Evolutionary conservation across 2,329 filamentous ascomycete genomes (phyloP).

Genomic region (Alternaria metachromatica): DNA sequence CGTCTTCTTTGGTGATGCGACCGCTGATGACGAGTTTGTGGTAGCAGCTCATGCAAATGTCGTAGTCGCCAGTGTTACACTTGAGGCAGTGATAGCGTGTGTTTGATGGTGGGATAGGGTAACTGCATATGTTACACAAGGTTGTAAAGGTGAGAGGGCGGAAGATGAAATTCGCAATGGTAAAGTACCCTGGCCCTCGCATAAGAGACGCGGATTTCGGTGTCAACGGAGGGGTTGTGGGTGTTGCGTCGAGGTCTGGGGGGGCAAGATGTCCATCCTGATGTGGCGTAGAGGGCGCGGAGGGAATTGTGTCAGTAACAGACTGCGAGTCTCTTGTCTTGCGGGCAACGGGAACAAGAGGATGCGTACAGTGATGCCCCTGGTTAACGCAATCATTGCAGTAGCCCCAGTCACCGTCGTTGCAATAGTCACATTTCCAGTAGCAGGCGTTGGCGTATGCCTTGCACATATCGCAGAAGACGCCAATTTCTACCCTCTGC

Average conservation of each 20-base stretch:
- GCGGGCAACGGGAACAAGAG: slow-evolving; percentile 77
- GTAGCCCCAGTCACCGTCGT: slow-evolving; percentile 93
- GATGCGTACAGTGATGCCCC: slow-evolving; percentile 80
- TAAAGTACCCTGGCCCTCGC: slow-evolving; percentile 42
- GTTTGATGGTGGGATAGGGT: slow-evolving; percentile 71
- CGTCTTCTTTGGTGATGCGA: slow-evolving; percentile 76
- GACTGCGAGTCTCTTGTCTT: slow-evolving; percentile 42
- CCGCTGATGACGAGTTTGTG: slow-evolving; percentile 66
- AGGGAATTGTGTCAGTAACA: slow-evolving; percentile 10
- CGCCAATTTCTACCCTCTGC: slow-evolving; percentile 74
- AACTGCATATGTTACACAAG: slow-evolving; percentile 78
- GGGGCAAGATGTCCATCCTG: slow-evolving; percentile 31
- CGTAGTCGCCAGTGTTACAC: slow-evolving; percentile 83
- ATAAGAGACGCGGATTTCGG: slow-evolving; percentile 54
- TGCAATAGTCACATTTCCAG: slow-evolving; percentile 88
- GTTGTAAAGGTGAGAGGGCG: slow-evolving; percentile 75
- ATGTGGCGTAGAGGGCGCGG: slow-evolving; percentile 24
- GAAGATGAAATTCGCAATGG: slow-evolving; percentile 56
- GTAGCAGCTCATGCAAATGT: slow-evolving; percentile 84
- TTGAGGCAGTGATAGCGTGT: slow-evolving; percentile 80
- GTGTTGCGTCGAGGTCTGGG: slow-evolving; percentile 31
- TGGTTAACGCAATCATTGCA: slow-evolving; percentile 87
- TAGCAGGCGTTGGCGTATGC: slow-evolving; percentile 81
- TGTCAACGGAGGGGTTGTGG: slow-evolving; percentile 48
- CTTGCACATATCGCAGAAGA: slow-evolving; percentile 81